Base-by-base conservation (phyloP, 805 yeast genomes). In the Suhomyces canberraensis region DNA sequence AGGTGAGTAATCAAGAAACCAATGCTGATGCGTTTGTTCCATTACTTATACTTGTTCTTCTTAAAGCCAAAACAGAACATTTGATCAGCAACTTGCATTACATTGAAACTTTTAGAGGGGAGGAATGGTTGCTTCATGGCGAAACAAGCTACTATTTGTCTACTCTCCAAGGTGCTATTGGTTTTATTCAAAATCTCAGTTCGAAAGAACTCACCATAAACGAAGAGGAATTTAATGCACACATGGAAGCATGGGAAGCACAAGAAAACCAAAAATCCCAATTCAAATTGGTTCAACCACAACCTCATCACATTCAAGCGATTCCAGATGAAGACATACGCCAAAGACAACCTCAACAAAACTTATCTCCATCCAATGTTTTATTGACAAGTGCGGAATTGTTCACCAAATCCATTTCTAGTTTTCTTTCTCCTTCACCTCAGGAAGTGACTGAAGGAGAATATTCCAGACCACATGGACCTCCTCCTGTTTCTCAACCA, bases 21-120 rank as follows among this genome's bases (percentile, higher is more conserved):
- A 90, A 89, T 47, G 99, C 99, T 0, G 99, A 93, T 61, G 78
- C 85, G 25, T 93, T 93, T 59, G 74, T 93, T n/a, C 98, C 99
- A 0, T 57, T 91, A 28, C 65, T 93, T 35, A 88, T 93, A 17
- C 82, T 80, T 47, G 84, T 91, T 8, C 75, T 90, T 2, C 58
- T 91, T 31, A 81, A 79, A 48, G 79, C 91, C 1, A 76, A 77
- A 38, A 78, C 88, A 1, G 64, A 64, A 26, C 63, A 78, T 46
- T 60, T 93, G n/a, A 72, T 78, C 11, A 85, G 96, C 8, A 91
- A 91, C 54, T 61, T 90, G 41, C 78, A 76, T 41, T 93, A 88
- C 58, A 87, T 93, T 46, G 95, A 89, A 56, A 69, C 93, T 35
- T 93, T 84, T 57, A 66, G 98, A 46, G 79, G 77, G 37, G 79